Percentiles rank a stretch among this genome's conserved stretches.
Evolutionary conservation across 345 rosid genomes (phyloP).

Genomic region (Salix arbutifolia): DNA sequence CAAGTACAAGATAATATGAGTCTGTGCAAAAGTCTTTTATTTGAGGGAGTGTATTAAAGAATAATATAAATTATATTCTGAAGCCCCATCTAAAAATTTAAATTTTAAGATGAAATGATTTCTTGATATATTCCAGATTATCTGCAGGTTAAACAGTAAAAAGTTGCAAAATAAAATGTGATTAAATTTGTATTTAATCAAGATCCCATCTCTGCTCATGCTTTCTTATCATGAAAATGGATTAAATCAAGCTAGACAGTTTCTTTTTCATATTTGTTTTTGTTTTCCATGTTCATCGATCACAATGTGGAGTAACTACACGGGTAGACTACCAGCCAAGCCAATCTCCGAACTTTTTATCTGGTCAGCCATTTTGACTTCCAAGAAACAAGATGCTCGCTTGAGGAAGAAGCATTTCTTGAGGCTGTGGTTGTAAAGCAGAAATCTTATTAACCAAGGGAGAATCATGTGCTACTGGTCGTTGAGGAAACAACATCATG

Average conservation of each 20-base stretch:
- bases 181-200: neutral
- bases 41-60: no score
- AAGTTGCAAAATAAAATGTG: conserved; percentile 16
- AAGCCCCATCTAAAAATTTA: no score
- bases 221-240: neutral
- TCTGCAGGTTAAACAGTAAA: neutral
- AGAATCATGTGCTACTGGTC: neutral
- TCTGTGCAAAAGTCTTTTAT: no score
- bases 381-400: neutral
- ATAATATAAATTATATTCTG: no score
- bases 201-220: conserved; percentile 27
- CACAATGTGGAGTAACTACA: neutral
- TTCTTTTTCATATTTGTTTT: neutral
- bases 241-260: neutral
- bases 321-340: neutral
- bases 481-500: conserved; percentile 11
- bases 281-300: neutral
- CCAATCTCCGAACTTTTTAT: neutral
- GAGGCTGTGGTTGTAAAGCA: neutral
- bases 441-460: neutral
- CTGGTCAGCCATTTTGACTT: neutral
- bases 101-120: no score
- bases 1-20: no score
- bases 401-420: neutral
- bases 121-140: no score